Base-by-base conservation (phyloP, 129 eudicot genomes). In the Saussurea involucrata region DNA sequence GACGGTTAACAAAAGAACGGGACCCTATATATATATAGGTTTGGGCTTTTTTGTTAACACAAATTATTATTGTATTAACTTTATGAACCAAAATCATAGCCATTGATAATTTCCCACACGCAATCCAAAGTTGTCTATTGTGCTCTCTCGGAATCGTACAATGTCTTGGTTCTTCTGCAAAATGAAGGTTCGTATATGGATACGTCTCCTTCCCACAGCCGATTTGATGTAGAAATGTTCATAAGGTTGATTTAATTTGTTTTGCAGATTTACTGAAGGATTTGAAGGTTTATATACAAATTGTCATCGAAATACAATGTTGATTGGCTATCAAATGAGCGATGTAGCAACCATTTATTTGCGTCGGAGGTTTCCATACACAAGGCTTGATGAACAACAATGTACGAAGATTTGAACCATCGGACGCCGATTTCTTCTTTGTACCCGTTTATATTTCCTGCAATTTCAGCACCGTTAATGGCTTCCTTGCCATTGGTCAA, bases 401-500 rank as follows among this genome's bases (percentile, higher is more conserved):
- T n/a, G 78, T 83, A 3, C 76, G 96, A 31, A 91, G 97, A 2
- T 32, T 84, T 17, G 90, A 95, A 49, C 93, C 97, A 0, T 77
- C 24, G 22, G 88, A 88, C 12, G 98, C 98, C 40, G 96, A 91
- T 77, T 89, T 91, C 65, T 95, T 91, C 89, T 95, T 89, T 66
- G 97, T 92, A 5, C 98, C 98, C 1, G 97, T 91, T 13, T 95
- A 95, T 33, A 94, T 92, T 8, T 83, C 97, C 11, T 95, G 98
- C 79, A 89, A 92, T 55, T 95, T 91, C 77, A 89, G 90, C 91
- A 73, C 87, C 20, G 80, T 85, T 55, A 91, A 95, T 66, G 97
- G 97, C 36, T 92, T 91, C 37, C 98, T 97, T 2, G 90, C 86
- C 1, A 91, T 92, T 0, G 90, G 97, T 0, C 97, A 95, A 77